Base-by-base conservation (phyloP, 306 rosid species). In the Rosa lucieae region DNA sequence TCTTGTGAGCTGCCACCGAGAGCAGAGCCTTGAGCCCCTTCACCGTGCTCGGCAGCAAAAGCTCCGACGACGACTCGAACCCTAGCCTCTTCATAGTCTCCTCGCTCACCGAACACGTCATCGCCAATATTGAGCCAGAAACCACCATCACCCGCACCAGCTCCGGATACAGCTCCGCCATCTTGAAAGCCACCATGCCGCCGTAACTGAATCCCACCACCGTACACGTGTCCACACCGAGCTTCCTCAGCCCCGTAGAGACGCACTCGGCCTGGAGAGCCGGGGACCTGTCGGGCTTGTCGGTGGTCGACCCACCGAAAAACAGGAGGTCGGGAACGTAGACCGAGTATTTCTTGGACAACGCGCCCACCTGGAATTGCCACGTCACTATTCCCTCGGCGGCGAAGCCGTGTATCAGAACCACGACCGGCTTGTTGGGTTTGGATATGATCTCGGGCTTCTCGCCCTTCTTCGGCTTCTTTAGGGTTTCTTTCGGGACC, bases 161-260 rank as follows among this genome's bases (percentile, higher is more conserved):
- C 21, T 94, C 96, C 1, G 86, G 90, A 23, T 75, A 81, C 75
- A 77, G 46, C 85, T 89, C 92, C 0, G 87, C 98, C 92, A 94
- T 63, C 78, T 88, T 90, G 10, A 89, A 94, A 20, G 86, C 96
- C 79, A 94, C 97, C 86, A 87, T 84, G 23, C 96, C 98, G 0
- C 98, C 98, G 23, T 94, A 94, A 23, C 94, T 88, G 15, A 94
- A 92, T 81, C 98, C 98, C 23, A 92, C 97, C 82, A 87, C 42
- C 10, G 51, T 66, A 62, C 93, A 94, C 21, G 81, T 81, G 72
- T 94, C 96, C 81, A 94, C 92, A 61, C 97, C 91, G 0, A 92
- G 84, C 88, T 86, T 88, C 86, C 81, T 76, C 13, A 94, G 67
- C 72, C 85, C 98, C 18, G 4, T 39, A 0, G 75, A 89, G 90